Base-by-base conservation (phyloP, 2,329 filamentous ascomycete genomes). In the Dactylonectria estremocensis region DNA sequence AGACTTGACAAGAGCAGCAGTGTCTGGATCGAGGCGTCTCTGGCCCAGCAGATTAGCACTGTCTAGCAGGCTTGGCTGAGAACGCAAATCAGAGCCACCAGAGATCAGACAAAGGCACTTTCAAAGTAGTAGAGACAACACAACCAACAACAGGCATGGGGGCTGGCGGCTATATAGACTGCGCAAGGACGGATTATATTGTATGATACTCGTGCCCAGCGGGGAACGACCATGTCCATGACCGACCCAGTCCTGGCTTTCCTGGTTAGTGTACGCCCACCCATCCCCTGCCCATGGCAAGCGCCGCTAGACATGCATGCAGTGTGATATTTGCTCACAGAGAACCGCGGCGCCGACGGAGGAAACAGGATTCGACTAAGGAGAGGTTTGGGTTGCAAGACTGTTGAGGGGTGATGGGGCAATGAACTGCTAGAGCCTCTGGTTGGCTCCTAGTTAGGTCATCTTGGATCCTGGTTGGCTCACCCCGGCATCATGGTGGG, bases 241-340 rank as follows among this genome's bases (percentile, higher is more conserved):
- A 59, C 55, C 61, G 61, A 61, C 33, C 70, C 64, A 66, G 62
- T 64, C 60, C 57, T 43, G 48, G 61, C 24, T 28, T 28, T 28
- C 24, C 24, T 28, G 24, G 24, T 4, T 28, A 28, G 24, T 7
- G 24, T 28, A 28, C 24, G 24, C 40, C 22, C n/a, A 9, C 20
- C n/a, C 43, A 37, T 46, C 40, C 35, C 63, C 45, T 52, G 45
- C 40, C 54, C 56, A 33, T 61, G 62, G 68, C 74, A 77, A 76
- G 76, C 76, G 76, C 75, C 76, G 62, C 74, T 74, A 75, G 58
- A 61, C 68, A 75, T 74, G 76, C 76, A 76, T 74, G 74, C 75
- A 74, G 74, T 72, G 75, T 77, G 75, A 76, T 74, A 73, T 69
- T 70, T 61, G 60, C 63, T 65, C 61, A 67, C 62, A 60, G 61